Conservation (phyloP, 2,329 filamentous ascomycete genomes). For the Neurospora crassa region DNA sequence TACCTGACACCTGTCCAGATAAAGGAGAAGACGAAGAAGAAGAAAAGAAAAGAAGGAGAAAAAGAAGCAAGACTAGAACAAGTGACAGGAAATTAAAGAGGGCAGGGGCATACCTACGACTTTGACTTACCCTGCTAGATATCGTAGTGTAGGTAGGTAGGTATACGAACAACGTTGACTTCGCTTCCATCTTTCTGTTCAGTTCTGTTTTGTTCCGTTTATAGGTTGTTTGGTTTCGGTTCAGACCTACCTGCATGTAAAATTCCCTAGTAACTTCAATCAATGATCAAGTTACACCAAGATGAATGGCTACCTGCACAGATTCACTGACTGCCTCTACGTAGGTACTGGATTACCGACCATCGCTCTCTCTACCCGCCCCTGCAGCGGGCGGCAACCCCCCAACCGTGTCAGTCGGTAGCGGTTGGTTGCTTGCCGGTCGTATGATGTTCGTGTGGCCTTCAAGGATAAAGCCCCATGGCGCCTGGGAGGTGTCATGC, state of each 20-base stretch:
- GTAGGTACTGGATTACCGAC: neutral
- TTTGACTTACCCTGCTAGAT: neutral
- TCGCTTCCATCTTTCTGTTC: neutral
- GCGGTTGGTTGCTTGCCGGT: neutral
- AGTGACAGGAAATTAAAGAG: neutral
- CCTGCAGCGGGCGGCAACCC: neutral
- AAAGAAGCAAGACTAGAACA: neutral
- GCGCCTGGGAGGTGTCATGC: neutral
- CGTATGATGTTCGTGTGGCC: neutral
- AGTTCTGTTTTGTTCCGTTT: neutral
- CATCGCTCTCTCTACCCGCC: neutral
- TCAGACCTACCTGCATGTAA: neutral
- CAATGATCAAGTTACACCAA: neutral
- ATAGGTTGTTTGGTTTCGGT: neutral
- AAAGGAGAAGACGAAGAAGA: neutral
- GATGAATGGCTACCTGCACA: neutral
- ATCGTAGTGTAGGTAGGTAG: neutral
- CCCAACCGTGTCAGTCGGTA: neutral
- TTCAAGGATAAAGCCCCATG: neutral
- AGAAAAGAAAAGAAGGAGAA: neutral
- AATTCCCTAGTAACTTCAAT: neutral
- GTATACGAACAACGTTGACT: neutral
- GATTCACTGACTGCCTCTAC: neutral
- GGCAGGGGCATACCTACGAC: neutral
- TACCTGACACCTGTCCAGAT: neutral